Conservation (phyloP, 371 early-diverging fungal species). For the Rhizopus sp. region DNA sequence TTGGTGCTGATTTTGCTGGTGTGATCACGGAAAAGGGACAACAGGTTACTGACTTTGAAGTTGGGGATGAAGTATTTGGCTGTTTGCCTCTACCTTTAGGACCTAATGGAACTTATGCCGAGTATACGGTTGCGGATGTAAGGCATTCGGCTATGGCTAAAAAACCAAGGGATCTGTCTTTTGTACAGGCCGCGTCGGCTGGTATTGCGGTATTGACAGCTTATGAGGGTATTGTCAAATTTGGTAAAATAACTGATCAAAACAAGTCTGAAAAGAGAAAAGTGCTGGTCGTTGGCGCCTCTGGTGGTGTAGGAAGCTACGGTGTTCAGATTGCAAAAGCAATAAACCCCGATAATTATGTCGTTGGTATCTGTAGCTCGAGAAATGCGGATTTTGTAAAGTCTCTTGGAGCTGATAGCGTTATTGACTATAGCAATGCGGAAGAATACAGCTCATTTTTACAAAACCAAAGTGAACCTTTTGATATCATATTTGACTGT, state of each 20-base stretch:
- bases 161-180: conserved; percentile 49
- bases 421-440: conserved; percentile 56
- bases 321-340: conserved; percentile 68
- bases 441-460: conserved; percentile 29
- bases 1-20: conserved; percentile 56
- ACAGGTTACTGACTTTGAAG: conserved; percentile 36
- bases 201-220: conserved; percentile 45
- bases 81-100: conserved; percentile 17
- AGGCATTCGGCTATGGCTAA: conserved; percentile 36
- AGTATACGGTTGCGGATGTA: conserved; percentile 35
- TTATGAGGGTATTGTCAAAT: conserved; percentile 31
- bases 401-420: conserved; percentile 60
- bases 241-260: conserved; percentile 9
- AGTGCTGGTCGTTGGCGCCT: conserved; percentile 57
- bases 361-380: conserved; percentile 66
- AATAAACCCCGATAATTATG: conserved; percentile 42
- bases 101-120: conserved; percentile 48
- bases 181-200: conserved; percentile 51
- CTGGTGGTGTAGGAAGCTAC: conserved; percentile 63
- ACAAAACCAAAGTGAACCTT: conserved; percentile 17
- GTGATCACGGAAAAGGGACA: conserved; percentile 38
- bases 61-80: conserved; percentile 61
- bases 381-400: conserved; percentile 52
- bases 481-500: conserved; percentile 52
- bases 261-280: conserved; percentile 3